Evolutionary conservation across 352 stramenopile species (phyloP).

Genomic region (Pythium insidiosum): DNA sequence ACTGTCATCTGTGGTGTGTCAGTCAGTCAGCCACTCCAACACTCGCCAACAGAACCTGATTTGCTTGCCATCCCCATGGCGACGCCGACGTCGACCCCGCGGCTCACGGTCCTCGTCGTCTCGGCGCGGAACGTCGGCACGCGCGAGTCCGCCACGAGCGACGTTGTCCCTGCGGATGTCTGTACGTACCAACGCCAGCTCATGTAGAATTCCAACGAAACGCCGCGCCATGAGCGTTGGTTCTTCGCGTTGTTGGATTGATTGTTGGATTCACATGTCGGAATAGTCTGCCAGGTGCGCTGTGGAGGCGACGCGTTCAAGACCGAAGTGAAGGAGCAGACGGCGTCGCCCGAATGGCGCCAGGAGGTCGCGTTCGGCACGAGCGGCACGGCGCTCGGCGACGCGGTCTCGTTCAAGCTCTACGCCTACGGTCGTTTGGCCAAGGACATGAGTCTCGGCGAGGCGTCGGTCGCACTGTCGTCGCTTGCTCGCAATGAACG

Average conservation of each 20-base stretch:
- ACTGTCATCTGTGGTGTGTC: too few relatives aligned
- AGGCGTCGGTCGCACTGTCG: slow-evolving; percentile 22
- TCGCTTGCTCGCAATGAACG: slow-evolving; percentile 21
- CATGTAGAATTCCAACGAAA: too few relatives aligned
- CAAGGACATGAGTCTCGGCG: slow-evolving; percentile 33
- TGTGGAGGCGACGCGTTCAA: slow-evolving; percentile 41
- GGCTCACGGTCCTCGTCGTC: slow-evolving; percentile 4
- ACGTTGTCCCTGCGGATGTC: slow-evolving; percentile 3
- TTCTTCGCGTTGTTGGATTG: neutral
- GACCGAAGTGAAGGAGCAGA: slow-evolving; percentile 33
- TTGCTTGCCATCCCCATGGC: too few relatives aligned
- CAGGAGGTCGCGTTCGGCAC: slow-evolving; percentile 43
- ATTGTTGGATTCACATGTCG: too few relatives aligned
- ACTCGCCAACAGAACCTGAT: too few relatives aligned
- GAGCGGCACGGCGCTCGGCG: slow-evolving; percentile 25
- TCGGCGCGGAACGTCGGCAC: slow-evolving; percentile 11
- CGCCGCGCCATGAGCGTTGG: neutral
- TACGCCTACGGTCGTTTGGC: slow-evolving; percentile 33
- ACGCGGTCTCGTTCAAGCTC: slow-evolving; percentile 35
- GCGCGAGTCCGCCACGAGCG: slow-evolving; percentile 5
- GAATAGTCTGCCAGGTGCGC: slow-evolving; percentile 48
- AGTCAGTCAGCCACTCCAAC: too few relatives aligned
- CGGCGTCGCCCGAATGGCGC: slow-evolving; percentile 36
- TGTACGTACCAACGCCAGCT: neutral
- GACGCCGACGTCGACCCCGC: too few relatives aligned